Percentiles rank a stretch among this genome's conserved stretches.
phyloP scores from a whole-genome alignment of 139 green algal species.

The Spirogloea muscicola region DNA sequence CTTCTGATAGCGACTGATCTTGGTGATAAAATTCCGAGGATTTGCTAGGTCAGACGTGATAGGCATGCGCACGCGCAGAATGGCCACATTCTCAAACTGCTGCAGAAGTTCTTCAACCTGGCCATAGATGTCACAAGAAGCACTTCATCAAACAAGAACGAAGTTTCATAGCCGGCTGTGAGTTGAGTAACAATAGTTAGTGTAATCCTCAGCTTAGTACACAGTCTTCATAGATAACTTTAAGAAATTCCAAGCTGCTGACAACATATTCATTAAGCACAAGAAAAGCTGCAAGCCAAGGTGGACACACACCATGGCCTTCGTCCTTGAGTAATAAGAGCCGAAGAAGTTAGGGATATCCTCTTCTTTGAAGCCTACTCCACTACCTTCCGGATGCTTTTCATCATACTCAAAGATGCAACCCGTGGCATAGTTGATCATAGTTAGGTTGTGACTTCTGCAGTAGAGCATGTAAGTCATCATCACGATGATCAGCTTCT shows the following conservation, averaged over 20 bases:
- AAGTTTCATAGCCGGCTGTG: conserved; percentile 63
- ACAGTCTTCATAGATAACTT: not conserved
- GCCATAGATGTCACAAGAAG: not conserved
- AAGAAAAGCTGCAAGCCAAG: not conserved
- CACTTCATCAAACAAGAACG: too few species aligned
- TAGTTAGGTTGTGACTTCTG: conserved; percentile 65
- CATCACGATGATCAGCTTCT: too few species aligned
- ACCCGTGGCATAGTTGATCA: conserved; percentile 94
- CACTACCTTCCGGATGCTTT: conserved; percentile 63
- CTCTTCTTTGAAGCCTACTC: conserved; percentile 83
- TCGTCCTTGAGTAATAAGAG: conserved; percentile 95
- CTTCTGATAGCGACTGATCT: conserved; percentile 97
- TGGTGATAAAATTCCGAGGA: conserved; percentile 96
- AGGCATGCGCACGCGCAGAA: conserved; percentile 92
- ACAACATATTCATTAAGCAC: not conserved
- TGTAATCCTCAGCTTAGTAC: conserved; percentile 16
- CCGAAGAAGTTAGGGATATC: conserved; percentile 95
- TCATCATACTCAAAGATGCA: conserved; percentile 98
- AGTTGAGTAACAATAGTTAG: conserved; percentile 12
- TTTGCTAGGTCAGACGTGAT: conserved; percentile 86
- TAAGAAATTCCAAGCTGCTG: not conserved
- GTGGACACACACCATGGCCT: conserved; percentile 73
- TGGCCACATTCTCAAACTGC: conserved; percentile 88
- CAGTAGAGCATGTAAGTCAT: conserved; percentile 12
- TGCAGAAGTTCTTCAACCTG: conserved; percentile 86